Evolutionary conservation across 495 filamentous ascomycete species (phyloP), one percentile per base, ranked within the genome.

Genomic region (Talaromyces stipitatus): DNA sequence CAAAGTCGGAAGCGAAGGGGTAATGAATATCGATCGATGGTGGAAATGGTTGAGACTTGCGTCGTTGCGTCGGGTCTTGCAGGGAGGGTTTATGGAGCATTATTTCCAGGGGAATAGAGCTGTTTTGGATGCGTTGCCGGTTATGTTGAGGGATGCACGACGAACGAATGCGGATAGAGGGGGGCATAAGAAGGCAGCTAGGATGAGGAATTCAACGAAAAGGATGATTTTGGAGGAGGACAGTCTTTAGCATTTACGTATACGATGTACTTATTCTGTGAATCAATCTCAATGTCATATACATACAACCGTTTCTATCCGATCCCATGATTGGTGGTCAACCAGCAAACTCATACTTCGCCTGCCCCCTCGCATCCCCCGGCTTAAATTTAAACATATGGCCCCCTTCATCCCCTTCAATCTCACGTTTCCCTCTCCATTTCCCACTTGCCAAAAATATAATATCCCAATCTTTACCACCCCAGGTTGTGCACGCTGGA

Each of bases 21-120:
- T 84, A 36, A 83, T 96, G 78, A 79, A 80, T 57, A 91, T 97
- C 55, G 89, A 97, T 63, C 84, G 82, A 36, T 97, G 92, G 92
- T 94, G 89, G 80, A 92, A 96, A 62, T 79, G 92, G 60, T 78
- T 88, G 61, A 80, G 91, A 23, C 69, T 95, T 48, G 83, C 90
- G 57, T 82, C 84, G 41, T 75, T 97, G 30, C 85, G 87, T 65
- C 76, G 85, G n/a, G 67, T 92, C 9, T 71, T 97, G 38, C 86
- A 88, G 58, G 85, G 88, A 12, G 92, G 92, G 0, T 91, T 97
- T 51, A 70, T 85, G 20, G 80, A 78, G 33, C 92, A 97, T 70
- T 96, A 91, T 66, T 95, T 87, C 68, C 76, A 88, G 70, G 78
- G 83, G 33, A 97, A 97, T 59, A 83, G 85, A 46, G 82, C 87